Base-by-base conservation (phyloP, 2,329 filamentous ascomycete genomes). In the Sodiomyces alkalinus region DNA sequence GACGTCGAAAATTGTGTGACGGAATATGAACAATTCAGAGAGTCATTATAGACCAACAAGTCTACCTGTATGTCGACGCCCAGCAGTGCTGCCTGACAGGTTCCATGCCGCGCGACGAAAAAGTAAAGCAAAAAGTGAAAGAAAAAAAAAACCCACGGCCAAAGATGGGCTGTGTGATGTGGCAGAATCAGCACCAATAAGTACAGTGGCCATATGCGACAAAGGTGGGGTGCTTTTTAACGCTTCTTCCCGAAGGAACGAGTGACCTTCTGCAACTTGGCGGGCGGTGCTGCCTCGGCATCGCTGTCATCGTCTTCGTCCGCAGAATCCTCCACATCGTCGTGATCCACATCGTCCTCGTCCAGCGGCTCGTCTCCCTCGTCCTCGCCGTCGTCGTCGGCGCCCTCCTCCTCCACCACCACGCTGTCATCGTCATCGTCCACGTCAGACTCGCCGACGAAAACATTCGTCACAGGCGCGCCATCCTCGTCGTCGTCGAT, bases 391-490 rank as follows among this genome's bases (percentile, higher is more conserved):
- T 58, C 55, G 25, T 56, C 55, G 18, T 59, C 56, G 3, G 56
- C 57, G 4, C 57, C 59, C 7, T 56, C 53, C n/a, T n/a, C n/a
- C n/a, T n/a, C n/a, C n/a, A n/a, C n/a, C 3, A 47, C 49, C 4
- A 45, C 52, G 26, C 49, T 49, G 27, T 49, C 52, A 8, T 58
- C 56, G 5, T 51, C 53, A 6, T 58, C 58, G 7, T 62, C 60
- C 8, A 74, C 71, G 23, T 76, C 70, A 5, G 70, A 74, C 25
- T 68, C 70, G 17, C 65, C 70, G 10, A 62, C 46, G 28, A 64
- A 50, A 29, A 64, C 66, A 37, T 70, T 74, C 14, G 63, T 53
- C 11, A 17, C 20, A n/a, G 17, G 15, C 7, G 20, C 20, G 7
- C 10, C 27, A 16, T 28, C 26, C 12, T 29, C 27, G n/a, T 27